Evolutionary conservation across 2,329 filamentous ascomycete genomes (phyloP).

Genomic region (Cladosporium cucumerinum): DNA sequence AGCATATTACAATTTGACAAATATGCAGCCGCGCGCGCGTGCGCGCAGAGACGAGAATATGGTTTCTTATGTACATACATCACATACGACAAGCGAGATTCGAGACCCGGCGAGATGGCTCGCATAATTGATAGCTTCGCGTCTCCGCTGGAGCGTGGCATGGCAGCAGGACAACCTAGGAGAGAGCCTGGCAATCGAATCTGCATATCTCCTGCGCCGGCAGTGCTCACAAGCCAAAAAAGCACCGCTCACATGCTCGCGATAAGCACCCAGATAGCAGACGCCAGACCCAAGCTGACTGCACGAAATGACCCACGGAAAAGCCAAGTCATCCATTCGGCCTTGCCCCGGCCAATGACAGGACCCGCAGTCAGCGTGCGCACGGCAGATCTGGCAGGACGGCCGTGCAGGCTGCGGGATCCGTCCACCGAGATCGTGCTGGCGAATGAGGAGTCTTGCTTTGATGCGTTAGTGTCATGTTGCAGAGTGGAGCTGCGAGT

Average conservation of each 20-base stretch:
- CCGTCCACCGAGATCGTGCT: constrained; percentile 8
- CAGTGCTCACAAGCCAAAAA: constrained; percentile 12
- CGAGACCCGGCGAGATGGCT: constrained; percentile 7
- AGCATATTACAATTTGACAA: background rate
- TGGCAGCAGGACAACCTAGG: background rate
- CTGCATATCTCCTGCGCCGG: constrained; percentile 15
- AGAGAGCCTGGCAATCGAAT: background rate
- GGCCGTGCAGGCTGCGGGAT: constrained; percentile 14
- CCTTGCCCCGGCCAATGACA: constrained; percentile 5
- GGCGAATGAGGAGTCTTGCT: background rate
- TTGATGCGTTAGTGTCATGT: background rate
- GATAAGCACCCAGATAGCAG: constrained; percentile 22
- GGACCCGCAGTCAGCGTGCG: constrained; percentile 3
- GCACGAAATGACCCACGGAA: constrained; percentile 23
- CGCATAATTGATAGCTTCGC: background rate
- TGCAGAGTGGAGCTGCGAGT: constrained; percentile 15
- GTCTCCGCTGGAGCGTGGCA: constrained; percentile 7
- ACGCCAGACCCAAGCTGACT: constrained; percentile 20
- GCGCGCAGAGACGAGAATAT: background rate
- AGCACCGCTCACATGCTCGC: constrained; percentile 21
- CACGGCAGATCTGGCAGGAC: constrained; percentile 12
- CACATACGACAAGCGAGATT: constrained; percentile 2
- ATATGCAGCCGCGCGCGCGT: background rate
- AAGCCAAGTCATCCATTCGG: constrained; percentile 15
- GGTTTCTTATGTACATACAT: constrained; percentile 2